Evolutionary conservation across 2,329 filamentous ascomycete species (phyloP).

Genomic region (Hypoxylon sp.): DNA sequence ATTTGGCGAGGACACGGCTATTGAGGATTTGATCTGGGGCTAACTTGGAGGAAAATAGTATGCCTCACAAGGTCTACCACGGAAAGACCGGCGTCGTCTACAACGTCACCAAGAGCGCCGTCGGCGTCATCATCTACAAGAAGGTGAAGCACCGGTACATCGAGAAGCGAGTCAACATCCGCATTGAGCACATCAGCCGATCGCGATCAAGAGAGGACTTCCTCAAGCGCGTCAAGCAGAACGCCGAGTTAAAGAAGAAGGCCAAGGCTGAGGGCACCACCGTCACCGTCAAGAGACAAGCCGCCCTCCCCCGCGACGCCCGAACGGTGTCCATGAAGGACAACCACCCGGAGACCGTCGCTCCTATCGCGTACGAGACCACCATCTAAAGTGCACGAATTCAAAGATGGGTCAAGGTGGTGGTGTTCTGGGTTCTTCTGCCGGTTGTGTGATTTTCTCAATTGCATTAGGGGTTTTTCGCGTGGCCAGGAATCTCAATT

Average conservation of each 20-base stretch:
- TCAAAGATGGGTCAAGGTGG: constrained; percentile 29
- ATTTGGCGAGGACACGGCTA: constrained; percentile 19
- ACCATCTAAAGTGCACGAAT: constrained; percentile 78
- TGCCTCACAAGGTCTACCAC: constrained; percentile 61
- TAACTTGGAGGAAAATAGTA: constrained; percentile 54
- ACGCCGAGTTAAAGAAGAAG: constrained; percentile 92
- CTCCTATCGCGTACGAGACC: constrained; percentile 96
- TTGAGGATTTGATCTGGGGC: constrained; percentile 39
- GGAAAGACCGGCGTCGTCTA: constrained; percentile 98
- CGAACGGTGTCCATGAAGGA: constrained; percentile 84
- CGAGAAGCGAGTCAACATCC: constrained; percentile 99
- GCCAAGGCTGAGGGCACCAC: constrained; percentile 90
- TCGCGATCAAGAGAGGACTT: constrained; percentile 98
- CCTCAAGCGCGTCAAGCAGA: constrained; percentile 95
- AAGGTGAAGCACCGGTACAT: constrained; percentile 99
- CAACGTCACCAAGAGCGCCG: constrained; percentile 98
- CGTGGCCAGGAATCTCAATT: constrained; percentile 50
- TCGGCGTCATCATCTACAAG: constrained; percentile 99
- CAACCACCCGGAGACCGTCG: constrained; percentile 91
- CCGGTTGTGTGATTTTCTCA: constrained; percentile 53
- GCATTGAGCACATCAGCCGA: constrained; percentile 95
- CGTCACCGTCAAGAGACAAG: constrained; percentile 93
- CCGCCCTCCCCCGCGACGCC: constrained; percentile 83
- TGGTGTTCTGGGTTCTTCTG: constrained; percentile 50
- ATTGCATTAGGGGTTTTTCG: constrained; percentile 54